Evolutionary conservation across 192 early-diverging fungal genomes (phyloP).

Genomic region (Mortierella claussenii): DNA sequence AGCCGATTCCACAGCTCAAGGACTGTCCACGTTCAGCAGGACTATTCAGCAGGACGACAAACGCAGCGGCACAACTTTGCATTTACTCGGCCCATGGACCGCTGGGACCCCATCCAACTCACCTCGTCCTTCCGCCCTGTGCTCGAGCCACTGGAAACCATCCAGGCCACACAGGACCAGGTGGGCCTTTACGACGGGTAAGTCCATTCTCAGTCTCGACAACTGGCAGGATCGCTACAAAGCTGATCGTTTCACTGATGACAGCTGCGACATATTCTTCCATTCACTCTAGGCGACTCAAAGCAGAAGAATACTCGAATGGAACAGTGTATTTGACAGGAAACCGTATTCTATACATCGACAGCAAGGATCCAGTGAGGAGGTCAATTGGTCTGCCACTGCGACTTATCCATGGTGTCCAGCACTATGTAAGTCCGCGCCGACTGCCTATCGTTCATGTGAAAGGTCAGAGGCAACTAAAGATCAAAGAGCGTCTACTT

Average conservation of each 20-base stretch:
- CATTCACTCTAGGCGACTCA: conserved; percentile 58
- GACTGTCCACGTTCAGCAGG: no score
- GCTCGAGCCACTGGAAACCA: conserved; percentile 60
- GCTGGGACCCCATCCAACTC: conserved; percentile 56
- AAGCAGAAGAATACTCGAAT: conserved; percentile 72
- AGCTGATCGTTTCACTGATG: no score
- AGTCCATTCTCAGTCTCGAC: no score
- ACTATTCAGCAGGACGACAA: no score
- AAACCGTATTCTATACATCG: conserved; percentile 85
- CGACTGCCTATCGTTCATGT: no score
- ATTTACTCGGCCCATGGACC: conserved; percentile 58
- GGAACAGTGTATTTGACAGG: conserved; percentile 81
- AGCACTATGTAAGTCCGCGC: conserved; percentile 64
- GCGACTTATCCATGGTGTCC: conserved; percentile 54
- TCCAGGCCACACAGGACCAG: conserved; percentile 67
- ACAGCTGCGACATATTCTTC: no score
- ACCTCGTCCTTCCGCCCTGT: conserved; percentile 65
- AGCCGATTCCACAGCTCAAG: no score
- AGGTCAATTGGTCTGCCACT: conserved; percentile 68
- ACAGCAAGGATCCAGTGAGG: conserved; percentile 63
- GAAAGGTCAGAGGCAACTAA: no score
- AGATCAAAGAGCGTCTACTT: no score
- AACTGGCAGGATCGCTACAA: no score
- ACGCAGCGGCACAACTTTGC: no score
- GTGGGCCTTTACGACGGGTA: conserved; percentile 81